Base-by-base conservation (phyloP, 2,329 filamentous ascomycete species). In the Gliomastix tumulicola region DNA sequence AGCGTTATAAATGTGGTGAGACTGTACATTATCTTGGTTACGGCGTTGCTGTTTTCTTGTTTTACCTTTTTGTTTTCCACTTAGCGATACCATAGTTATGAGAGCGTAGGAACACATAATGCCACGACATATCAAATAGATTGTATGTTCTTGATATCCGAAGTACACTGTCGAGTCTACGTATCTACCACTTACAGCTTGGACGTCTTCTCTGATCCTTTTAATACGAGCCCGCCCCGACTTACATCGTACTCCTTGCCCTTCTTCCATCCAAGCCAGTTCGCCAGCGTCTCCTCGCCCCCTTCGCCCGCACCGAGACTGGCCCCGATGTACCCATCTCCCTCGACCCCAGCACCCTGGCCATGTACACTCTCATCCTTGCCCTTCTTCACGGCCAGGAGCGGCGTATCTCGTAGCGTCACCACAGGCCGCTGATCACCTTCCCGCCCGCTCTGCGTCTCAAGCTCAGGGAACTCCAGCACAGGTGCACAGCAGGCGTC, bases 401-500 rank as follows among this genome's bases (percentile, higher is more conserved):
- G 79, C 1, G 89, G 88, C 10, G 85, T 88, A 18, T 66, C 69
- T 25, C 68, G 72, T 50, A 96, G 59, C 23, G 78, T 79, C 9
- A 89, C 83, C 2, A 72, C 62, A 2, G 84, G 84, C 42, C 85
- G 62, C 61, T 87, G 83, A 45, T 88, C 83, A 32, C 81, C 75
- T 51, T 81, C 77, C 34, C 68, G 62, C 31, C 80, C 74, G 51
- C 80, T 77, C 68, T 62, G n/a, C 39, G 41, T 49, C 48, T 87
- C 76, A 30, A 95, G 65, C 60, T 95, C 88, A 0, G 48, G 51
- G 45, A 88, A 85, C 22, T 79, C 80, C 30, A 95, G 65, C 2
- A 97, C 85, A 0, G 90, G 90, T n/a, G 86, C 88, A 44, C 84
- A 88, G 57, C 90, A 97, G 2, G 90, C 90, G 62, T 97, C 90